Base-by-base conservation (phyloP, 768 basidiomycete species). In the Hygrocybe punicea region DNA sequence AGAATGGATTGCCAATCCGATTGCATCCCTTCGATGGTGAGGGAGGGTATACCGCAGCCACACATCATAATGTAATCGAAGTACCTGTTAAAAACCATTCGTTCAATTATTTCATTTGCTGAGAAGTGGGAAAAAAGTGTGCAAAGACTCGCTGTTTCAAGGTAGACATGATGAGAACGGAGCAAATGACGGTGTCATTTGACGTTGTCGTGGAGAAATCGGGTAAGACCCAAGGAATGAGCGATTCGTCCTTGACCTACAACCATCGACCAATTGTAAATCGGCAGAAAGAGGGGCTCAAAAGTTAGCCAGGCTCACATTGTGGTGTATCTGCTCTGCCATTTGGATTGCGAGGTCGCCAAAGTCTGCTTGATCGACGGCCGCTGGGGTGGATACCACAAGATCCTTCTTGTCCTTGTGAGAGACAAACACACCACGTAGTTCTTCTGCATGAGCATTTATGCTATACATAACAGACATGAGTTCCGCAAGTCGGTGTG, bases 191-290 rank as follows among this genome's bases (percentile, higher is more conserved):
- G 2, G 61, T 70, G 50, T 80, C 79, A 35, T 67, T 68, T 3
- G 33, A 16, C 1, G 76, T 78, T 6, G 80, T 81, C 2, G 80
- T 81, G 7, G 74, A 69, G 61, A 81, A 80, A 29, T 67, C 51
- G 5, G 78, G 78, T 16, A 73, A 63, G 37, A 79, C 67, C 76
- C 78, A 81, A 0, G 71, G 64, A 29, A 68, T 63, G 4, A 81
- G 63, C 0, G 60, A 51, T 4, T 67, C 61, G 56, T 75, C 67
- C 47, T 48, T 48, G 17, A 48, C 47, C 47, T 48, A 48, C 16
- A 29, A 48, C 21, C 24, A 21, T 29, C 21, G 19, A 25, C 14
- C 47, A 19, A n/a, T n/a, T n/a, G n/a, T 14, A 48, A 19, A 16
- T 29, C 21, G 3, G 21, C 21, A 23, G 14, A 29, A 14, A 25